phyloP scores from a whole-genome alignment of 2,329 filamentous ascomycete genomes.

The Pseudogymnoascus sp. region DNA sequence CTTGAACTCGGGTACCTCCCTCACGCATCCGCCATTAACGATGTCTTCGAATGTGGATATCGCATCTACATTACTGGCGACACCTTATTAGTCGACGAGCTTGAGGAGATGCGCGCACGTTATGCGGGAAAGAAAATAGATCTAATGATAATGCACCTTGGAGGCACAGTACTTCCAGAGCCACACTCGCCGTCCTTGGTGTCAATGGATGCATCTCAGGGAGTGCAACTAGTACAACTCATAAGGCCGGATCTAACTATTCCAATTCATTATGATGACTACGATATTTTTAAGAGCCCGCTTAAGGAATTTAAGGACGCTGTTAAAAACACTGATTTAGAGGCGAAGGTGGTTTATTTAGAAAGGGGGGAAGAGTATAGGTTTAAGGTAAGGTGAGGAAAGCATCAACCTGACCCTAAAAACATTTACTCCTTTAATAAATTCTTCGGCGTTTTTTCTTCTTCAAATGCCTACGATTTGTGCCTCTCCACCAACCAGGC shows the following conservation, averaged over 20 bases:
- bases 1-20: conserved; percentile 47
- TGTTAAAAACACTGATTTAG: conserved; percentile 43
- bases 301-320: conserved; percentile 51
- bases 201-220: conserved; percentile 59
- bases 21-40: conserved; percentile 15
- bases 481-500: no score
- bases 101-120: conserved; percentile 50
- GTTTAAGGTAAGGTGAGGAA: conserved; percentile 38
- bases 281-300: conserved; percentile 52
- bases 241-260: conserved; percentile 55
- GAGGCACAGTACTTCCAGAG: conserved; percentile 56
- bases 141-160: conserved; percentile 58
- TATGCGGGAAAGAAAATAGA: conserved; percentile 49
- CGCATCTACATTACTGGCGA: conserved; percentile 61
- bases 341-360: conserved; percentile 49
- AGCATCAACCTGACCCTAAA: no score
- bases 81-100: conserved; percentile 53
- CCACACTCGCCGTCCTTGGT: conserved; percentile 51
- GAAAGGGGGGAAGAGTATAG: conserved; percentile 49
- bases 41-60: conserved; percentile 39
- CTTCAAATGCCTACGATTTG: no score
- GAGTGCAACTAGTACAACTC: conserved; percentile 49
- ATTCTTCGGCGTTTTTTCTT: no score
- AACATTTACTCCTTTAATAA: no score
- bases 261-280: conserved; percentile 58